phyloP scores from a whole-genome alignment of 2,329 filamentous ascomycete genomes.

The Fusarium brachygibbosum region DNA sequence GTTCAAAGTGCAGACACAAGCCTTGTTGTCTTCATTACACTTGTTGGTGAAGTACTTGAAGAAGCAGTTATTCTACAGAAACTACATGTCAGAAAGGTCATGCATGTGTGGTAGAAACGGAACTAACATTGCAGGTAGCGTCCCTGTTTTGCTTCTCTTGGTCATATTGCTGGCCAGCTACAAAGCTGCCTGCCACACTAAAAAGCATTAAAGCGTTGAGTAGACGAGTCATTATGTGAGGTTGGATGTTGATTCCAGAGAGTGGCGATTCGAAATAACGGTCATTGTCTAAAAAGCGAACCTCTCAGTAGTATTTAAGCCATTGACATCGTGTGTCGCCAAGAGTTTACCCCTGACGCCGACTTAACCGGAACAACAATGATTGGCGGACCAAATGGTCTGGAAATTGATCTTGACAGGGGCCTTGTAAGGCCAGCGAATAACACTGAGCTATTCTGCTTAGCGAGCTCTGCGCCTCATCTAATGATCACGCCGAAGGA shows the following conservation, averaged over 20 bases:
- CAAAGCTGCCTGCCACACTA: background rate
- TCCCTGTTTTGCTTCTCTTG: slow-evolving; percentile 15
- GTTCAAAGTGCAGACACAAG: background rate
- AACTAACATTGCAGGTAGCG: slow-evolving; percentile 1
- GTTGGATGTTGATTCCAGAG: no score
- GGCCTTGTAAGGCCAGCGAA: background rate
- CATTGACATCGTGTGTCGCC: background rate
- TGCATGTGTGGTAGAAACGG: rapidly evolving
- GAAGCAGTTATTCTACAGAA: slow-evolving; percentile 6
- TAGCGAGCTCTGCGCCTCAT: background rate
- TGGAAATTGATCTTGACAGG: slow-evolving; percentile 8
- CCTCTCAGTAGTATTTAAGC: background rate
- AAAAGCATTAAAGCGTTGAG: background rate
- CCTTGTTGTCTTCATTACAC: slow-evolving; percentile 14
- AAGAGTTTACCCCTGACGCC: slow-evolving; percentile 5
- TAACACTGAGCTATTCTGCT: background rate
- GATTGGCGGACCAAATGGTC: background rate
- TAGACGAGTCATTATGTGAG: slow-evolving; percentile 2
- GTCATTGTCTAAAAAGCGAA: background rate
- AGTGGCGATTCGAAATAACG: background rate
- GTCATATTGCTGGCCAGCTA: slow-evolving; percentile 4
- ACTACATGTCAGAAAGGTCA: rapidly evolving
- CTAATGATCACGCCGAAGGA: background rate
- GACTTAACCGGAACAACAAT: background rate
- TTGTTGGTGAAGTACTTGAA: slow-evolving; percentile 21